Evolutionary conservation across 352 stramenopile species (phyloP), one percentile per base, ranked within the genome.

Genomic region (Pythium chondricola): DNA sequence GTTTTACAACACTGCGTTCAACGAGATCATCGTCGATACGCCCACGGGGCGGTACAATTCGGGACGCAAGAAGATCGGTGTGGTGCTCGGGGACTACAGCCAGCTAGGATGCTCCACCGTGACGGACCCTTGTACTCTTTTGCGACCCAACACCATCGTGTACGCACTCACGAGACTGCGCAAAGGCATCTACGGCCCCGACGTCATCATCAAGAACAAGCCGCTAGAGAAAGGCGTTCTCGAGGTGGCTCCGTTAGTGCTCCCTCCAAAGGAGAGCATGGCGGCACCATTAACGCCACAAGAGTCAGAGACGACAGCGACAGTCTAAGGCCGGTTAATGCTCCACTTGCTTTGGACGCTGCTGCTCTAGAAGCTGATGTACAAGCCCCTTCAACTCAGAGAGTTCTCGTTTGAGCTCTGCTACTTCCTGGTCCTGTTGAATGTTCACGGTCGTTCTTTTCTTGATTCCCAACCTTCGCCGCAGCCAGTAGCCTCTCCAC

Each of bases 191-290:
- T 92, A 92, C 41, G 80, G 75, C 2, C 71, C 77, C 2, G 65
- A 82, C 32, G 51, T 75, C 3, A 59, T 91, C 13, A 65, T 91
- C 63, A 92, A 89, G 62, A 89, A 89, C 65, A 89, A 89, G 29
- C 77, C 80, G 13, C 65, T 88, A 54, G 73, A 86, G 39, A 70
- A 71, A 8, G 80, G 77, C 3, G 77, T 89, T 26, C 16, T 89
- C 22, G 73, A 88, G 30, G 56, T 83, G 17, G 65, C 59, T 21
- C 49, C 71, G 52, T n/a, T 58, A 1, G 42, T 49, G 11, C 20
- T 51, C 3, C 50, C 42, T 3, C 26, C 26, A 0, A n/a, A n/a
- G n/a, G n/a, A n/a, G n/a, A n/a, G n/a, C n/a, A n/a, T n/a, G n/a
- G n/a, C n/a, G n/a, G n/a, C n/a, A n/a, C n/a, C n/a, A n/a, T n/a